A percentile compares a stretch with the other conserved stretches of the same genome.
These are phyloP conservation scores for Acer negundo DNA, from an alignment of 345 rosid genomes.

Conservation along the genomic window DNA sequence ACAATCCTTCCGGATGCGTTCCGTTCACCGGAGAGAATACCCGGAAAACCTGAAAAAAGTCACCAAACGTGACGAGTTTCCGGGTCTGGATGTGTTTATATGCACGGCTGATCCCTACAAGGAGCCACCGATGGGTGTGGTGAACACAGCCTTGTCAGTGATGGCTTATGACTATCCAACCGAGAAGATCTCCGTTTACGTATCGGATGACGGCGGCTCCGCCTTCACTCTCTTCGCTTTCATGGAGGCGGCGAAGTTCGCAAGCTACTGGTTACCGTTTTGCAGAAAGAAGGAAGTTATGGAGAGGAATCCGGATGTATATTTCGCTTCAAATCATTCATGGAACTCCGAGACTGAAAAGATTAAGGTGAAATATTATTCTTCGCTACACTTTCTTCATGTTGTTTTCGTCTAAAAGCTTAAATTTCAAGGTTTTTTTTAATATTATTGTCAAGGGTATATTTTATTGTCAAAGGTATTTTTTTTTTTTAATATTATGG, in stretches of 20 bases:
- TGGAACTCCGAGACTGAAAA: constrained; percentile 28
- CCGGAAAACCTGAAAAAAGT: constrained; percentile 43
- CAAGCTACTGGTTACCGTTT: constrained; percentile 71
- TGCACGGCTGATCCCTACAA: neutral
- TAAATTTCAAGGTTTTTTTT: too few relatives aligned
- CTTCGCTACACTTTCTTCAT: too few relatives aligned
- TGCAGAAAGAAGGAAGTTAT: constrained; percentile 45
- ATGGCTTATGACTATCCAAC: constrained; percentile 80
- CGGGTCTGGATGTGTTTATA: neutral
- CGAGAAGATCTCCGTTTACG: constrained; percentile 64
- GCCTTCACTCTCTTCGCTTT: constrained; percentile 70
- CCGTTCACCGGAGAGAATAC: constrained; percentile 44
- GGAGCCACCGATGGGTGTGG: constrained; percentile 64
- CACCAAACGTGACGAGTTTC: constrained; percentile 27
- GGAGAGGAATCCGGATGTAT: constrained; percentile 59
- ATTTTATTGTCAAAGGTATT: too few relatives aligned
- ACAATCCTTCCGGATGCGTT: constrained; percentile 43
- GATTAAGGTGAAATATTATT: constrained; percentile 48
- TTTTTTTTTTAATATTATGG: too few relatives aligned
- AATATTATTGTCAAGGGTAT: too few relatives aligned
- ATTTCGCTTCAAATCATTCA: constrained; percentile 39
- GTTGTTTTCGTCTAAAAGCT: too few relatives aligned
- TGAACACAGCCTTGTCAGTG: constrained; percentile 72
- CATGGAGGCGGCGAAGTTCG: constrained; percentile 73
- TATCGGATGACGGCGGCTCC: constrained; percentile 93